Percentiles rank a stretch among this genome's conserved stretches.
These are phyloP conservation scores for Lecanicillium sp. DNA, from an alignment of 2,329 filamentous ascomycete genomes.

Conservation along the genomic window DNA sequence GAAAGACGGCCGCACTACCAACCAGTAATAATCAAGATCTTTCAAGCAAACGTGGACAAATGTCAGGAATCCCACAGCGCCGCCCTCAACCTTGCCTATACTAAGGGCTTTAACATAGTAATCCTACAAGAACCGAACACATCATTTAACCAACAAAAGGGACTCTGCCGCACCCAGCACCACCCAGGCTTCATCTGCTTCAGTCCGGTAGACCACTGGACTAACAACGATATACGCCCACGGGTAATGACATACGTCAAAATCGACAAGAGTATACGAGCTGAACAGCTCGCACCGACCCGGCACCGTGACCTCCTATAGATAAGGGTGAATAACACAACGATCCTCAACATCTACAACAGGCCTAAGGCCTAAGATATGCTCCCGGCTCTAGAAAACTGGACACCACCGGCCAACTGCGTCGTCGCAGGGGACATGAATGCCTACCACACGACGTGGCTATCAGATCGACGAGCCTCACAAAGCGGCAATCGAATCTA, in stretches of 20 bases:
- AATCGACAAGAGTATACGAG: neutral
- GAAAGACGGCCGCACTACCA: neutral
- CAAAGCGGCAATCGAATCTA: neutral
- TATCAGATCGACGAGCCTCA: neutral
- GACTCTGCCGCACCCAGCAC: no score
- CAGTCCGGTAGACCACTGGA: no score
- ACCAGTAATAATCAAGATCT: conserved; percentile 3
- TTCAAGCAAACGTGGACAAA: conserved; percentile 2
- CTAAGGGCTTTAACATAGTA: conserved; percentile 3
- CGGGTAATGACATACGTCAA: conserved; percentile 2
- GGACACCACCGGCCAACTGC: neutral
- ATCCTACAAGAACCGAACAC: conserved; percentile 4
- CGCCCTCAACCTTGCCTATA: conserved; percentile 2
- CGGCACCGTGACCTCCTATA: neutral
- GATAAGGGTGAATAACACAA: conserved; percentile 1
- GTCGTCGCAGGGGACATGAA: no score
- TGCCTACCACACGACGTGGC: no score
- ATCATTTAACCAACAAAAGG: no score
- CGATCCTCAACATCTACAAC: conserved; percentile 1
- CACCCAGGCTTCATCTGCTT: no score
- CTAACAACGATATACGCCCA: neutral
- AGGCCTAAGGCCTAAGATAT: neutral
- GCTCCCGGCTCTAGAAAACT: neutral
- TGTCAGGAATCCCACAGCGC: neutral
- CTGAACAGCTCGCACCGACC: neutral